phyloP scores from a whole-genome alignment of 345 rosid species.

The Noccaea caerulescens region DNA sequence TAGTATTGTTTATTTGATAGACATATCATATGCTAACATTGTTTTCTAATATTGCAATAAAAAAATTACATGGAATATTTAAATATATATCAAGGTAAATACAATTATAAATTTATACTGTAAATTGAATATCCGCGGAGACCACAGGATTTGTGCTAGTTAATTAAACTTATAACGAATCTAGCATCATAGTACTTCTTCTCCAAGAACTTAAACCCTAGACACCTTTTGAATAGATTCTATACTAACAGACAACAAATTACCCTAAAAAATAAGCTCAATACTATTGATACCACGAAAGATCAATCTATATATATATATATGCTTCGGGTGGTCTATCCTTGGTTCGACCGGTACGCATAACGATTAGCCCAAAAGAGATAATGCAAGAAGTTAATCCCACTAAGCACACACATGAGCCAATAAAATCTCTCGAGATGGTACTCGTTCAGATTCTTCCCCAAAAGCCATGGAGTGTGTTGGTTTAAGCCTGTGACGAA shows the following conservation, averaged over 20 bases:
- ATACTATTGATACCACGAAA: neutral
- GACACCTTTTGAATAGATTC: neutral
- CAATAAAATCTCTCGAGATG: slow-evolving; percentile 84
- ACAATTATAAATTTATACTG: neutral
- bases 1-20: neutral
- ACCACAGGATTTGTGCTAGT: neutral
- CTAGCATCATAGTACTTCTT: slow-evolving; percentile 13
- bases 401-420: slow-evolving; percentile 80
- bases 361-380: slow-evolving; percentile 86
- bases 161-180: neutral
- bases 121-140: neutral
- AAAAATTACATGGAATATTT: neutral
- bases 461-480: slow-evolving; percentile 68
- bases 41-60: neutral
- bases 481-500: slow-evolving; percentile 49
- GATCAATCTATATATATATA: neutral
- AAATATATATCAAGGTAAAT: neutral
- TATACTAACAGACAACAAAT: slow-evolving; percentile 5
- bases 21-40: neutral
- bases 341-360: slow-evolving; percentile 53
- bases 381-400: slow-evolving; percentile 71
- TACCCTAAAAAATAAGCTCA: slow-evolving; percentile 2
- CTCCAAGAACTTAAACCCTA: slow-evolving; percentile 11
- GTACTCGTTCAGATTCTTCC: slow-evolving; percentile 76
- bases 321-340: slow-evolving; percentile 19